Base-by-base conservation (phyloP, 805 yeast species). In the Yarrowia deformans region DNA sequence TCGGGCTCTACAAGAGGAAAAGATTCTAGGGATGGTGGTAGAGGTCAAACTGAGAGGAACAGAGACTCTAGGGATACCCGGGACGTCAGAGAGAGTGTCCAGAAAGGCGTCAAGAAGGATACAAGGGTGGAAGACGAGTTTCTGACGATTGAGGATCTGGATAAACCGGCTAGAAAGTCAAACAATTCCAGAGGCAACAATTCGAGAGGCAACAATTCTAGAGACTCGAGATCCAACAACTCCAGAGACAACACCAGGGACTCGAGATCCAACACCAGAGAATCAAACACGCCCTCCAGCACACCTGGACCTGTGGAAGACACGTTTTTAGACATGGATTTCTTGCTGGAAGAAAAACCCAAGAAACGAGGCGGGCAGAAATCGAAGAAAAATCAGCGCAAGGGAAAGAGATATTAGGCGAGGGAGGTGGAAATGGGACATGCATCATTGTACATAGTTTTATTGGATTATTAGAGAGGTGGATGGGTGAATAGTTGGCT, bases 401-500 rank as follows among this genome's bases (percentile, higher is more conserved):
- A 39, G 16, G 42, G 16, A 9, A 42, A 42, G 45, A 42, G 13
- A 6, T 39, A 12, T 14, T 10, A 39, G 42, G 12, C 4, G 29
- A 23, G 18, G 45, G 5, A 40, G 45, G 16, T n/a, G 18, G 18
- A 16, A 1, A 16, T 6, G 18, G 10, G 18, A 23, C 13, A 8
- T 43, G 46, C 46, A 43, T 43, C 16, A 14, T 40, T 43, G 46
- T 43, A 43, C 46, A 43, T 43, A 43, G 46, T n/a, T n/a, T 43
- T 32, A 14, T 23, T 23, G 29, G 4, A 23, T 23, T 4, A 23
- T 23, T 23, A 23, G 29, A 23, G 29, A 23, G 29, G 29, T 23
- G 2, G 29, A 23, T 4, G 29, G 4, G 29, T 23, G 29, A 4
- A 23, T 4, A 23, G 29, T 23, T 4, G 29, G 29, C 3, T 23